A percentile compares a stretch with the other conserved stretches of the same genome.
phyloP scores from a whole-genome alignment of 352 stramenopile genomes.

The Achlya hypogyna region DNA sequence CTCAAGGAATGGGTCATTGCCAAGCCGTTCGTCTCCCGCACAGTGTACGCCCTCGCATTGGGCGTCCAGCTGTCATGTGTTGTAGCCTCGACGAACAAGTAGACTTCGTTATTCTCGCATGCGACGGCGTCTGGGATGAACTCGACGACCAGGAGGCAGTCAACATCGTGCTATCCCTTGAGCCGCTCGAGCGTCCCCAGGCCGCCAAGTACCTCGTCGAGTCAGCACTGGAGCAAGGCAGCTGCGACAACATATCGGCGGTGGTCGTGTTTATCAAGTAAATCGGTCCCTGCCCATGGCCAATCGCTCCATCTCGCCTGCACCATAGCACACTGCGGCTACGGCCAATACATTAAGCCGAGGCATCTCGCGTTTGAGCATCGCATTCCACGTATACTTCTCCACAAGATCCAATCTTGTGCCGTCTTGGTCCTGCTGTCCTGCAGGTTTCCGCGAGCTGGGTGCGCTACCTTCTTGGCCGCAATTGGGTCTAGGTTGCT shows the following conservation, averaged over 20 bases:
- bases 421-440: too few relatives aligned
- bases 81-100: slow-evolving; percentile 42
- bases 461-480: too few relatives aligned
- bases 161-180: slow-evolving; percentile 41
- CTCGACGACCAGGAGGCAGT: slow-evolving; percentile 62
- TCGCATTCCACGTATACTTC: too few relatives aligned
- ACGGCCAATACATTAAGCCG: too few relatives aligned
- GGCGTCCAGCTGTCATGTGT: not conserved
- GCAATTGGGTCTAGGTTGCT: too few relatives aligned
- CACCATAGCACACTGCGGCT: too few relatives aligned
- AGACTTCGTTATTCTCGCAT: slow-evolving; percentile 64
- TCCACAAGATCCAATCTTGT: too few relatives aligned
- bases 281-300: not conserved
- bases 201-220: slow-evolving; percentile 50
- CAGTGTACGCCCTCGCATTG: slow-evolving; percentile 25
- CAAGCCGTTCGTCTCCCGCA: slow-evolving; percentile 35
- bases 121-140: slow-evolving; percentile 75
- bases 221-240: slow-evolving; percentile 42
- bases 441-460: too few relatives aligned
- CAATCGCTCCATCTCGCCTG: not conserved
- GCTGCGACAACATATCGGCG: slow-evolving; percentile 67
- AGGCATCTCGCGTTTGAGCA: too few relatives aligned
- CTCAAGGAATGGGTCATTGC: slow-evolving; percentile 65
- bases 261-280: slow-evolving; percentile 54
- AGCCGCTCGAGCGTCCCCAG: slow-evolving; percentile 27